phyloP scores from a whole-genome alignment of 257 asterid genomes.

The Solanum piurae region DNA sequence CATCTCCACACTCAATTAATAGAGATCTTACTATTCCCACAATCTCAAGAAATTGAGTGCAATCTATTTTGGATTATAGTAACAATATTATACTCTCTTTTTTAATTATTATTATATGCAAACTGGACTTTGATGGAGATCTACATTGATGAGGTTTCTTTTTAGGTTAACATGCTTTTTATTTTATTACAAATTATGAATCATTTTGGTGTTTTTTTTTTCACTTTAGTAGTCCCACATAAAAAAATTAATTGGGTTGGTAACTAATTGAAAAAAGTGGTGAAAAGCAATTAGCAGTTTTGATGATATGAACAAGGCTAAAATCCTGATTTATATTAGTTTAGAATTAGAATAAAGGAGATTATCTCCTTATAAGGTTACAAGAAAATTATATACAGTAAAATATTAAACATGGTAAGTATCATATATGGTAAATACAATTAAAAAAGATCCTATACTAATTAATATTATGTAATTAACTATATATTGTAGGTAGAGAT shows the following conservation, averaged over 20 bases:
- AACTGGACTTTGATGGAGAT: constrained; percentile 36
- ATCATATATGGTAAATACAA: background rate
- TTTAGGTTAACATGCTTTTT: constrained; percentile 45
- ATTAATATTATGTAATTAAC: background rate
- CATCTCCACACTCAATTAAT: constrained; percentile 5
- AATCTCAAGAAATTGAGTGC: constrained; percentile 30
- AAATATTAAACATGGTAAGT: too few relatives aligned
- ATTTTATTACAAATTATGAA: constrained; percentile 26
- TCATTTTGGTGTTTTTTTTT: constrained; percentile 6
- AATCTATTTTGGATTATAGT: constrained; percentile 16
- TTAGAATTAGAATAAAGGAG: too few relatives aligned
- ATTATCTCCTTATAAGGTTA: background rate
- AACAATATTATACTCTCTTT: background rate
- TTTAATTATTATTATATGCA: background rate
- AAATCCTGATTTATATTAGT: background rate
- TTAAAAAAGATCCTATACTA: background rate
- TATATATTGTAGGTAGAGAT: background rate
- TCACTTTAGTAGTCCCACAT: constrained; percentile 36
- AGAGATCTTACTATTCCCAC: constrained; percentile 4
- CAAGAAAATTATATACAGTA: background rate
- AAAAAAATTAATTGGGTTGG: constrained; percentile 12
- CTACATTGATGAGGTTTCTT: constrained; percentile 24
- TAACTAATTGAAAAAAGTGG: background rate
- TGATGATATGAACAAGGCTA: background rate
- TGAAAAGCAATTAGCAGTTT: background rate